Conservation (phyloP, 257 asterid species). For the Solanum chaucha region DNA sequence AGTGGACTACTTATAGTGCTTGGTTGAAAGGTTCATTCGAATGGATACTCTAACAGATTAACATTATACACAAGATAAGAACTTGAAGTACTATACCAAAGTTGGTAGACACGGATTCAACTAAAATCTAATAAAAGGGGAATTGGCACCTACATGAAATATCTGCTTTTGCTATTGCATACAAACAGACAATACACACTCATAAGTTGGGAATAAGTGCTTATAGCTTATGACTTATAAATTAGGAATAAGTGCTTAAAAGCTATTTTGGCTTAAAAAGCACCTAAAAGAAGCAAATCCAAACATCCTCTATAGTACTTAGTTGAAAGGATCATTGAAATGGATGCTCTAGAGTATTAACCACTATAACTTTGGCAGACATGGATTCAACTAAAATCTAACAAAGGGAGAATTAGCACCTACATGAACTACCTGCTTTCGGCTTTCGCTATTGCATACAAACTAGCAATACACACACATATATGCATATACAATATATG, state of each 20-base stretch:
- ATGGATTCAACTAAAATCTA: not conserved
- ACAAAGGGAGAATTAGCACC: not conserved
- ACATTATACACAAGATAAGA: not conserved
- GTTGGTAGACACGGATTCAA: not conserved
- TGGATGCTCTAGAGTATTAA: not conserved
- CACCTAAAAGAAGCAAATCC: not conserved
- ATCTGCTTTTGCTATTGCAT: not conserved
- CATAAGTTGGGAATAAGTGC: not conserved
- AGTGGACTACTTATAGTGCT: not conserved
- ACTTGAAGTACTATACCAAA: not conserved
- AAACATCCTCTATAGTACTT: not conserved
- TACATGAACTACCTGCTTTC: not conserved
- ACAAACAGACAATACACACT: not conserved
- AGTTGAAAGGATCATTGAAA: not conserved
- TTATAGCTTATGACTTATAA: not conserved
- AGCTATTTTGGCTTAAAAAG: too few species aligned
- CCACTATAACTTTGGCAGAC: not conserved
- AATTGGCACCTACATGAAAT: not conserved
- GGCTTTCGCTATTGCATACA: not conserved
- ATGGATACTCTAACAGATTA: not conserved
- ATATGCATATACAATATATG: not conserved
- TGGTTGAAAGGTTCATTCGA: not conserved
- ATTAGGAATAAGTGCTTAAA: not conserved
- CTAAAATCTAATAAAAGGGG: not conserved
- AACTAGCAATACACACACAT: not conserved